These are phyloP conservation scores for Saururus chinensis DNA, from an alignment of 164 flowering plant species.

Conservation along the genomic window DNA sequence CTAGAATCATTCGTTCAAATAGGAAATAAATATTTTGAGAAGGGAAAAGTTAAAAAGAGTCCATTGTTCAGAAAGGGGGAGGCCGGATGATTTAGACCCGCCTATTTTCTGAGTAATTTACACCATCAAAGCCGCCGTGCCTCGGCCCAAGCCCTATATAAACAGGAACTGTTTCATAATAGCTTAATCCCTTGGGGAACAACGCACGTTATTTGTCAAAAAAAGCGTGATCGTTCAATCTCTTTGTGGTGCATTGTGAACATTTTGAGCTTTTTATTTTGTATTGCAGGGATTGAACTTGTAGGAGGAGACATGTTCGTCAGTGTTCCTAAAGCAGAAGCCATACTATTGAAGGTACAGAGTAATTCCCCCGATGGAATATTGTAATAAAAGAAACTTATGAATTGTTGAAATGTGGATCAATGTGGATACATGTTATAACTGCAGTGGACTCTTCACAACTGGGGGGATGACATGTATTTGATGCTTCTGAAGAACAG, in stretches of 20 bases:
- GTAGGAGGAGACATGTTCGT: constrained; percentile 88
- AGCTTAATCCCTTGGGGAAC: too few species aligned
- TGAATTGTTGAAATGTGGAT: not conserved
- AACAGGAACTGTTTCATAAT: too few species aligned
- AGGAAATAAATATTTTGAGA: too few species aligned
- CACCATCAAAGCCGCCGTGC: too few species aligned
- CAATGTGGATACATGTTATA: not conserved
- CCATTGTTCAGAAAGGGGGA: too few species aligned
- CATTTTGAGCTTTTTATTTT: not conserved
- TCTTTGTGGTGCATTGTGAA: not conserved
- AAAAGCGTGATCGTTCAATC: not conserved
- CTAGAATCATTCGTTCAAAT: too few species aligned
- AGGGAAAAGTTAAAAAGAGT: too few species aligned
- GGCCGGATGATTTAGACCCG: too few species aligned
- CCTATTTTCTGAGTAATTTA: too few species aligned
- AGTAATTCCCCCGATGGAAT: too few species aligned
- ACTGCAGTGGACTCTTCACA: constrained; percentile 74
- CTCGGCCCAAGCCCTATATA: too few species aligned
- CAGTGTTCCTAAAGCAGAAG: constrained; percentile 71
- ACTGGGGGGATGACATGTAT: constrained; percentile 86
- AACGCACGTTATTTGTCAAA: not conserved
- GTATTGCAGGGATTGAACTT: constrained; percentile 53
- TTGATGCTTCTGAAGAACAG: constrained; percentile 14
- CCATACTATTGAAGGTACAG: constrained; percentile 37
- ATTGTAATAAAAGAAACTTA: not conserved